A percentile compares a stretch with the other conserved stretches of the same genome.
phyloP scores from a whole-genome alignment of 2,329 filamentous ascomycete species.

The Cladosporium sp. region DNA sequence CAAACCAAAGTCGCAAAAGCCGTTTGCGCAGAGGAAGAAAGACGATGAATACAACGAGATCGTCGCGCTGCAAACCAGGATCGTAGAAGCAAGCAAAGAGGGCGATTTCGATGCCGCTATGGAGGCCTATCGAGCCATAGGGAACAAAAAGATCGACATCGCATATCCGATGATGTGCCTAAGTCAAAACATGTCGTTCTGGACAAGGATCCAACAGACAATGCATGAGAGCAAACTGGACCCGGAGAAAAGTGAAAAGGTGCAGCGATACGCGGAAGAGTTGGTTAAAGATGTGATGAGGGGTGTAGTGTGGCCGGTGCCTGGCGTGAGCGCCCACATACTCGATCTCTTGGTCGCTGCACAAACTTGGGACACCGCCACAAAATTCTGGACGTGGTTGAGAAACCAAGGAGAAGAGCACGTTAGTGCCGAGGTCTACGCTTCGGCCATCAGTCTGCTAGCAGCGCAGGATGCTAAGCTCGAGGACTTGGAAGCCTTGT shows the following conservation, averaged over 20 bases:
- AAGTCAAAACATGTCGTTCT: background rate
- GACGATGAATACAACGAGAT: background rate
- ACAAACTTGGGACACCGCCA: conserved; percentile 38
- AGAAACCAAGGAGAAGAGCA: conserved; percentile 44
- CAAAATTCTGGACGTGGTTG: conserved; percentile 54
- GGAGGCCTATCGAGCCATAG: background rate
- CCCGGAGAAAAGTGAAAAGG: conserved; percentile 10
- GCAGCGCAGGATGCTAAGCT: conserved; percentile 45
- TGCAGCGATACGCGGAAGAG: conserved; percentile 38
- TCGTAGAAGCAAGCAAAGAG: background rate
- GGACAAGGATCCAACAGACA: background rate
- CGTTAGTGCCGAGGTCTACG: conserved; percentile 49
- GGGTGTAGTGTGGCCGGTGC: conserved; percentile 33
- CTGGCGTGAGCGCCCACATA: background rate
- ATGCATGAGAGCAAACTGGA: background rate
- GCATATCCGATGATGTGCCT: background rate
- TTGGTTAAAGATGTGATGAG: conserved; percentile 45
- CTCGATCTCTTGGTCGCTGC: background rate
- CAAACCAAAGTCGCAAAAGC: background rate
- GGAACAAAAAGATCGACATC: background rate
- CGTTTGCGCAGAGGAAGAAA: background rate
- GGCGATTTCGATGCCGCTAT: conserved; percentile 11
- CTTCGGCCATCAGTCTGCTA: conserved; percentile 53
- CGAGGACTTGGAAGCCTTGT: conserved; percentile 49
- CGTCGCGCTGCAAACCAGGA: background rate